Evolutionary conservation across 2,329 filamentous ascomycete genomes (phyloP), one percentile per base, ranked within the genome.

Genomic region (Fusarium sp.): DNA sequence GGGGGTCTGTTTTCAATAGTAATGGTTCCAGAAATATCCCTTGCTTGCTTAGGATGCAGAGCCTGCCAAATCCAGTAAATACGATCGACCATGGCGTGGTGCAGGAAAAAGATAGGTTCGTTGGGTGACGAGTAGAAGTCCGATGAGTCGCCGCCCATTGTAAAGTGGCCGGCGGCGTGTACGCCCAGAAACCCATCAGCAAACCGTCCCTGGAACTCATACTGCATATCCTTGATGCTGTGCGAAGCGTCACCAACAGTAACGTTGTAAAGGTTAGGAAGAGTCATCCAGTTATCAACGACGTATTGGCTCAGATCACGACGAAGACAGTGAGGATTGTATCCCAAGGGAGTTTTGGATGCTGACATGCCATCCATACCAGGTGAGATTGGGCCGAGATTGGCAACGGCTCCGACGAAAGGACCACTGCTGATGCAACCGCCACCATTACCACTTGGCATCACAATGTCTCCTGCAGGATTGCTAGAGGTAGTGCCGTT

Each of bases 31-130:
- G 57, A 41, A 2, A 62, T 62, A 16, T 62, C 57, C 1, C 33
- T 30, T 0, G 59, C 47, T 36, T 62, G 41, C 18, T 47, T 62
- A 0, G 57, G 59, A 6, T 62, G 57, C 1, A 62, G 4, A 2
- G 59, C 59, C 20, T 62, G 57, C 57, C 59, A 62, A 6, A 62
- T 62, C 59, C 59, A 62, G 36, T 62, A 62, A 0, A 62, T 9
- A 0, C 57, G 41, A 5, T 62, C 59, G 2, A 62, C 57, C 59
- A 62, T 62, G 3, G 57, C 51, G 37, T 62, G 59, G 10, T 62
- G 59, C 0, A 62, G 1, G 9, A 54, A 62, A 26, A 62, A 62
- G 15, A 42, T 9, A 1, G 59, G 59, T 6, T 62, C 59, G 4
- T 62, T 62, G 0, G 59, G 59, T 1, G 59, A 62, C 15, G 59